Percentiles rank a stretch among this genome's conserved stretches.
These are phyloP conservation scores for Xylariales sp. DNA, from an alignment of 2,329 filamentous ascomycete genomes.

Conservation along the genomic window DNA sequence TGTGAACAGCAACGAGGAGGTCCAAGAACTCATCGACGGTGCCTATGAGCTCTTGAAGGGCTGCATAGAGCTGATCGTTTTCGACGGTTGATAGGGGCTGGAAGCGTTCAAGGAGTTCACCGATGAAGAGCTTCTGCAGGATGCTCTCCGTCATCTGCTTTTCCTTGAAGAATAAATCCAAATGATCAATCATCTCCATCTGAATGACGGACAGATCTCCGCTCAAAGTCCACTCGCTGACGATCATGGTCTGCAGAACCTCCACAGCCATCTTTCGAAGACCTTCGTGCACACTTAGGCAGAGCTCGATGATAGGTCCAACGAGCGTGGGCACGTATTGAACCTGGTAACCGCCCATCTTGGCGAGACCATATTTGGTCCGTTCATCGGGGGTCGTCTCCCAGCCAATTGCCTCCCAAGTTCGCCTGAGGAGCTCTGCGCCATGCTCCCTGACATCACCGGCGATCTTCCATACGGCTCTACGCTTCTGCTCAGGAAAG, in stretches of 20 bases:
- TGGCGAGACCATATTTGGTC: slow-evolving; percentile 70
- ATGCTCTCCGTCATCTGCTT: slow-evolving; percentile 85
- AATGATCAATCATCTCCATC: slow-evolving; percentile 91
- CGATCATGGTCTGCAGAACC: slow-evolving; percentile 94
- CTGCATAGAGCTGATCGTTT: slow-evolving; percentile 70
- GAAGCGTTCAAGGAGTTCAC: slow-evolving; percentile 79
- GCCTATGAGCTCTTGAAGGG: slow-evolving; percentile 72
- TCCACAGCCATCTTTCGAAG: slow-evolving; percentile 86
- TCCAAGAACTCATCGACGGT: slow-evolving; percentile 90
- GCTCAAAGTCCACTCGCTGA: slow-evolving; percentile 95
- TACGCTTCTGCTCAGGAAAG: slow-evolving; percentile 92
- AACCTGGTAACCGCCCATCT: slow-evolving; percentile 94
- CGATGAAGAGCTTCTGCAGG: slow-evolving; percentile 87
- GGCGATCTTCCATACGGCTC: slow-evolving; percentile 98
- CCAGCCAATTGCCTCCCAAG: slow-evolving; percentile 97
- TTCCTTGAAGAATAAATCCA: slow-evolving; percentile 86
- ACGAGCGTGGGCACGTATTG: slow-evolving; percentile 95
- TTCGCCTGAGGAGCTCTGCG: slow-evolving; percentile 75
- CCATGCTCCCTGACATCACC: slow-evolving; percentile 92
- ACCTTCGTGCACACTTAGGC: slow-evolving; percentile 90
- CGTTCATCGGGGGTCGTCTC: slow-evolving; percentile 80
- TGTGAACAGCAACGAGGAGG: slow-evolving; percentile 84
- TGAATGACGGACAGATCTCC: slow-evolving; percentile 89
- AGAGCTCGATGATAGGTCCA: slow-evolving; percentile 86
- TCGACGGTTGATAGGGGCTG: slow-evolving; percentile 60